phyloP scores from a whole-genome alignment of 2,329 filamentous ascomycete species.

The Cladosporium sp. region DNA sequence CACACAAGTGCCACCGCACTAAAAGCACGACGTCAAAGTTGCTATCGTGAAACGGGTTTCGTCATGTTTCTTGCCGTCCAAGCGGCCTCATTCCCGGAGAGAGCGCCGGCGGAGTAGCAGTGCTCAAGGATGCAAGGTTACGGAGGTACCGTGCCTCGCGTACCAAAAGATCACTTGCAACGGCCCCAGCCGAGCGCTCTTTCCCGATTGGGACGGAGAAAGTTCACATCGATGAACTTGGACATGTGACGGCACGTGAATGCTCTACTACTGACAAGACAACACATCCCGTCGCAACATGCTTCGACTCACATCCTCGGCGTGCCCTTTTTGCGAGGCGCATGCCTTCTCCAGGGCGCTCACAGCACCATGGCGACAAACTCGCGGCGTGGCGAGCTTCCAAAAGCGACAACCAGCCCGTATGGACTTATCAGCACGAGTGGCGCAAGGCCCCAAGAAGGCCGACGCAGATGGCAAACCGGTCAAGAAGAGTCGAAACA shows the following conservation, averaged over 20 bases:
- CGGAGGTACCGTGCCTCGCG: not conserved
- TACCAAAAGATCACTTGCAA: not conserved
- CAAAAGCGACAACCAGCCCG: constrained; percentile 51
- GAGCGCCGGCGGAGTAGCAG: not conserved
- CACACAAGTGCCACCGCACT: not conserved
- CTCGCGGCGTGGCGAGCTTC: constrained; percentile 44
- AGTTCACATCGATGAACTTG: constrained; percentile 6
- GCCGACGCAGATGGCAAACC: constrained; percentile 40
- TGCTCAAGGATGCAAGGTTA: not conserved
- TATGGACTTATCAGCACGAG: constrained; percentile 54
- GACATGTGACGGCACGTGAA: constrained; percentile 17
- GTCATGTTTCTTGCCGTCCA: constrained; percentile 5
- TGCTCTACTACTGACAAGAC: not conserved
- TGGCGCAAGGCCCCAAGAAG: constrained; percentile 38
- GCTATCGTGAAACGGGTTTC: constrained; percentile 6
- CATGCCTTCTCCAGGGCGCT: constrained; percentile 33
- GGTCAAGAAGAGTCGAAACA: constrained; percentile 45
- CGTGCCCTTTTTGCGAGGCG: constrained; percentile 49
- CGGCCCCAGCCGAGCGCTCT: constrained; percentile 4
- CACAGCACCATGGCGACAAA: constrained; percentile 39
- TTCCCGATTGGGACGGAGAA: constrained; percentile 14
- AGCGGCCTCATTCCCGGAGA: not conserved
- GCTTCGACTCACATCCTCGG: constrained; percentile 33
- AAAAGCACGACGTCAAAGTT: not conserved
- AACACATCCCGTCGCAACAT: constrained; percentile 25